Evolutionary conservation across 192 early-diverging fungal genomes (phyloP).

Genomic region (Coemansia sp.): DNA sequence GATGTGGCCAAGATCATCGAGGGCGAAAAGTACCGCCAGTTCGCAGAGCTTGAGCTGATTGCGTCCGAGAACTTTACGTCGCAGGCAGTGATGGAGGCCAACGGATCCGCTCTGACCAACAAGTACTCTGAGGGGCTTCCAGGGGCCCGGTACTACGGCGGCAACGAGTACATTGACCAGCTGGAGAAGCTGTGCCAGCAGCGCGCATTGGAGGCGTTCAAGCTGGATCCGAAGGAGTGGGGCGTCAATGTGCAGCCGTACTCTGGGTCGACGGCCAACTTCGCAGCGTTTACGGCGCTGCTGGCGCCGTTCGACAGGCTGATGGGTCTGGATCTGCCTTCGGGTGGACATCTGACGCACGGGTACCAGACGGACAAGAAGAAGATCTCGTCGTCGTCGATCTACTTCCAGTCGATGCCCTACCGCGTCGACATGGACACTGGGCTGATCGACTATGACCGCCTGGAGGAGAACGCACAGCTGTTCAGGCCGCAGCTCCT

Average conservation of each 20-base stretch:
- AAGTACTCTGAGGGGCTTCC: conserved; percentile 99
- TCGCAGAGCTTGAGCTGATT: conserved; percentile 96
- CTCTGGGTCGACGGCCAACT: conserved; percentile 99
- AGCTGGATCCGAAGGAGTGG: conserved; percentile 86
- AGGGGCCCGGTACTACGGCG: conserved; percentile 98
- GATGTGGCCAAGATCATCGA: conserved; percentile 93
- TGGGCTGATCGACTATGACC: conserved; percentile 93
- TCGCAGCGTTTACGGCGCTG: conserved; percentile 94
- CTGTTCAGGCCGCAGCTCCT: conserved; percentile 98
- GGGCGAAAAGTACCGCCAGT: conserved; percentile 98
- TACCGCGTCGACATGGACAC: conserved; percentile 91
- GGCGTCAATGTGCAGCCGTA: conserved; percentile 99
- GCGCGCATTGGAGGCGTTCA: conserved; percentile 93
- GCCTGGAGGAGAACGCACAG: conserved; percentile 87
- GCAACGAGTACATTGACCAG: conserved; percentile 97
- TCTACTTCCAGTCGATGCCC: conserved; percentile 99
- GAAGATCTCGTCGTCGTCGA: conserved; percentile 99
- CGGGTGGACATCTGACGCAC: conserved; percentile 99
- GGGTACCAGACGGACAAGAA: conserved; percentile 99
- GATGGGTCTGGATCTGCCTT: conserved; percentile 99
- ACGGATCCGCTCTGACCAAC: conserved; percentile 98
- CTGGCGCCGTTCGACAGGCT: conserved; percentile 96
- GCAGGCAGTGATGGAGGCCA: conserved; percentile 99
- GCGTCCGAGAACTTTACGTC: conserved; percentile 99
- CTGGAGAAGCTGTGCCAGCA: conserved; percentile 94